A percentile compares a stretch with the other conserved stretches of the same genome.
These are phyloP conservation scores for Clavispora fructus DNA, from an alignment of 805 yeast species.

Conservation along the genomic window DNA sequence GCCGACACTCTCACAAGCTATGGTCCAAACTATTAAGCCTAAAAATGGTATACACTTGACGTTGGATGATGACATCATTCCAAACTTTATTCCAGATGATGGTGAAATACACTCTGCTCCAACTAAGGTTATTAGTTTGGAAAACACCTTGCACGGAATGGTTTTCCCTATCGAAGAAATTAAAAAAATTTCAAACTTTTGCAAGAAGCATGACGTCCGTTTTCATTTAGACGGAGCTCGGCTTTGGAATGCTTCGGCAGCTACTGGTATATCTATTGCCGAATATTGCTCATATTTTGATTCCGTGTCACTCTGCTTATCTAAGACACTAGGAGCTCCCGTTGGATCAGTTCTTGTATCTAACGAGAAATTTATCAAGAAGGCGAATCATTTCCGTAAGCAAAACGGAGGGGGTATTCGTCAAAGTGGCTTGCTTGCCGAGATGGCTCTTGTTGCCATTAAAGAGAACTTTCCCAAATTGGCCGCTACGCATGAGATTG, in stretches of 20 bases:
- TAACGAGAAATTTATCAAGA: conserved; percentile 23
- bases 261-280: conserved; percentile 33
- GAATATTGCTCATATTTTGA: conserved; percentile 38
- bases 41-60: conserved; percentile 31
- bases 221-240: conserved; percentile 42
- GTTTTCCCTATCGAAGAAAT: conserved; percentile 37
- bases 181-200: conserved; percentile 28
- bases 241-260: conserved; percentile 39
- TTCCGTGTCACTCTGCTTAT: conserved; percentile 38
- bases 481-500: conserved; percentile 26
- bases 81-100: conserved; percentile 36
- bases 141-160: conserved; percentile 41
- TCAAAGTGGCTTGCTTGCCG: conserved; percentile 36
- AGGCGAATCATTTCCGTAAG: conserved; percentile 42
- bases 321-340: conserved; percentile 41
- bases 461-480: conserved; percentile 35
- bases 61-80: conserved; percentile 32
- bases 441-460: conserved; percentile 38
- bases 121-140: conserved; percentile 39
- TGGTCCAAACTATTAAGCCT: conserved; percentile 36
- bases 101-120: conserved; percentile 43
- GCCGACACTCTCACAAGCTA: conserved; percentile 39
- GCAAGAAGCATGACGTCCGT: conserved; percentile 27
- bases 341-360: conserved; percentile 39
- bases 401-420: conserved; percentile 43